Evolutionary conservation across 805 yeast genomes (phyloP).

Genomic region (Ogataea degrootiae): DNA sequence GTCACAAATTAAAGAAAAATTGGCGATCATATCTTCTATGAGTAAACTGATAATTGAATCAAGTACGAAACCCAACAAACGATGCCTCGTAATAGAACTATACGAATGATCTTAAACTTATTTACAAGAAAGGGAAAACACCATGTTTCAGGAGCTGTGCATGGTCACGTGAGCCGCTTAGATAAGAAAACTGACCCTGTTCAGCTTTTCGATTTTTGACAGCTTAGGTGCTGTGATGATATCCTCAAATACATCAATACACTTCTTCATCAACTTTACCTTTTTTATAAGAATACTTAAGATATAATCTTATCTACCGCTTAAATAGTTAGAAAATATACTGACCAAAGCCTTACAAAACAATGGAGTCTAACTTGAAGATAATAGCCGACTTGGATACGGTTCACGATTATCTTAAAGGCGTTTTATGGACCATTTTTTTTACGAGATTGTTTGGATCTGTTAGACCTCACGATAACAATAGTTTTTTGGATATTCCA

Average conservation of each 20-base stretch:
- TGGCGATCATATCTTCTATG: too few relatives aligned
- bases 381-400: constrained; percentile 49
- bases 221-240: too few relatives aligned
- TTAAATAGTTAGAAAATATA: neutral
- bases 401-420: constrained; percentile 52
- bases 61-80: too few relatives aligned
- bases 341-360: neutral
- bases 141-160: too few relatives aligned
- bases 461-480: constrained; percentile 49
- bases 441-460: constrained; percentile 68
- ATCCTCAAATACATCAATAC: neutral
- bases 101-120: too few relatives aligned
- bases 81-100: too few relatives aligned
- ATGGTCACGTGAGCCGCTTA: too few relatives aligned
- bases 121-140: too few relatives aligned
- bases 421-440: constrained; percentile 61
- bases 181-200: too few relatives aligned
- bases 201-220: too few relatives aligned
- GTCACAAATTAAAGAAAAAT: too few relatives aligned
- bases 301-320: neutral
- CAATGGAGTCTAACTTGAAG: constrained; percentile 44
- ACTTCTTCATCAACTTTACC: neutral
- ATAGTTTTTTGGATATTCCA: constrained; percentile 48
- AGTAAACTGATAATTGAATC: too few relatives aligned
- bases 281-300: neutral